Conservation (phyloP, 176 grass and related monocot genomes). For the Eleusine indica region DNA sequence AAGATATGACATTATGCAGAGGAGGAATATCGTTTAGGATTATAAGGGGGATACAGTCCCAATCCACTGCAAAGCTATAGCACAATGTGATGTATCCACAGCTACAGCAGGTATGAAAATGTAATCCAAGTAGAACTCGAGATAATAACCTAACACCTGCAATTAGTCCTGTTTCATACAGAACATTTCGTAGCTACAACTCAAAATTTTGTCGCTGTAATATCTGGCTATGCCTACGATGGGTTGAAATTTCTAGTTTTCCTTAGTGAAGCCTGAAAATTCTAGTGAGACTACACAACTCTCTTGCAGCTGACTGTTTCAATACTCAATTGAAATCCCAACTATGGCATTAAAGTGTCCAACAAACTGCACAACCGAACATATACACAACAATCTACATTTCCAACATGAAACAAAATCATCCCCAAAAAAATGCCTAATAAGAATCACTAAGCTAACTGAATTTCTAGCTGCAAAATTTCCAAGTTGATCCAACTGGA, state of each 20-base stretch:
- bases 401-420: background rate
- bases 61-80: background rate
- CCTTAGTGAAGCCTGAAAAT: background rate
- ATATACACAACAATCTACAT: background rate
- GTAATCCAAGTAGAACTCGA: slow-evolving; percentile 13
- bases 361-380: background rate
- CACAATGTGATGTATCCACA: background rate
- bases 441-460: background rate
- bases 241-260: no score
- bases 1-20: background rate
- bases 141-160: background rate
- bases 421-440: background rate
- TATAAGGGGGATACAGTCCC: background rate
- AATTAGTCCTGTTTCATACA: background rate
- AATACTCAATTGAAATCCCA: background rate
- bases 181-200: background rate
- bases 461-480: background rate
- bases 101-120: background rate
- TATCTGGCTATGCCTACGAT: no score
- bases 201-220: background rate
- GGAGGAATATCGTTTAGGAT: background rate
- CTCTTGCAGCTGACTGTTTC: background rate
- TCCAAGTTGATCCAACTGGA: background rate
- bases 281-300: background rate
- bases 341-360: background rate